Evolutionary conservation across 306 rosid species (phyloP), one percentile per base, ranked within the genome.

Genomic region (Lagenaria siceraria): DNA sequence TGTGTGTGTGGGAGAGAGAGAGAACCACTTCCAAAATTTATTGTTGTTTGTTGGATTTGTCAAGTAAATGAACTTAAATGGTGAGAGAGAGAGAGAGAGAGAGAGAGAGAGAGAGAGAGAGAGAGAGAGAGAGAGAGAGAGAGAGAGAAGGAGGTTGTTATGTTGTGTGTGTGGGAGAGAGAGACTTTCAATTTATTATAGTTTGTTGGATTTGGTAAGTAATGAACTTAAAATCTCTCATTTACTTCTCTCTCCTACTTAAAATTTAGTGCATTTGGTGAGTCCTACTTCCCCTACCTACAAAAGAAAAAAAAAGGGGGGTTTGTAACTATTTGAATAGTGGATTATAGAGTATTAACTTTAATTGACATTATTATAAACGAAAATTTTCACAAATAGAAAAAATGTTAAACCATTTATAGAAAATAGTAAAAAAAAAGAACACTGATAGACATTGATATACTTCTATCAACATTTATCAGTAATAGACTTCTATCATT

Each of bases 131-230:
- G 33, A 29, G 33, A 0, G 3, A 29, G 33, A 29, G 29, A 24
- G 65, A 12, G 38, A 0, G 33, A 29, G 33, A 29, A 4, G 3
- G 33, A 29, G 61, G 48, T 2, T 8, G 43, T 40, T 40, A 40
- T 53, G 21, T 40, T 40, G 58, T 15, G 58, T 15, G 58, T 5
- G 58, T 5, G 58, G 19, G 58, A 55, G 60, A 6, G 29, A 24
- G 65, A 12, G 38, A 4, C 48, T 65, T n/a, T 6, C 52, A 66
- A 40, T 66, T 66, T 66, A 68, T 38, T 40, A 35, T 68, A 18
- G 74, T 68, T 68, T 68, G 74, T 68, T 68, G 74, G 74, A 42
- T 68, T 68, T 68, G 72, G 72, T 65, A 36, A 65, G 72, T 65
- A 18, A 65, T 40, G 75, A 40, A 43, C 75, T 69, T 69, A 5